phyloP scores from a whole-genome alignment of 2,329 filamentous ascomycete species.

The Aspergillus cejpii region DNA sequence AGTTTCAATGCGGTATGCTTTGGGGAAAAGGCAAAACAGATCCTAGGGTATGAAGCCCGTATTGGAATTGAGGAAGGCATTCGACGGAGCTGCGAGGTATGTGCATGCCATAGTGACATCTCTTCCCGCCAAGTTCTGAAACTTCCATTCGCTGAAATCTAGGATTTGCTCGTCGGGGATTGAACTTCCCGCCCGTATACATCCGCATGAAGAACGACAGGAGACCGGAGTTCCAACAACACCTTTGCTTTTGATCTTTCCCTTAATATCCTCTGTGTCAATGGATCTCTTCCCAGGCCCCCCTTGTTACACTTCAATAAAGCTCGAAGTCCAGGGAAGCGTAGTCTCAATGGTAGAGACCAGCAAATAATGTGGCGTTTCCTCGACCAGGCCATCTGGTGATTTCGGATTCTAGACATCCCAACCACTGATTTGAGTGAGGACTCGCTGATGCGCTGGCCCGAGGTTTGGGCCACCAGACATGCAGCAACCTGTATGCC shows the following conservation, averaged over 20 bases:
- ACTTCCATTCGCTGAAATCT: constrained; percentile 11
- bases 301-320: too few relatives aligned
- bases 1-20: constrained; percentile 48
- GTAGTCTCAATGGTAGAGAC: not conserved
- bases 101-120: constrained; percentile 7
- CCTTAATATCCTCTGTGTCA: not conserved
- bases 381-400: not conserved
- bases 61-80: constrained; percentile 49
- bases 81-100: constrained; percentile 44
- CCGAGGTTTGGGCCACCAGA: constrained; percentile 22
- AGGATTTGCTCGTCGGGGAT: constrained; percentile 31
- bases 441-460: constrained; percentile 12
- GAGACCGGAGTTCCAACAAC: not conserved
- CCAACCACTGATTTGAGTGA: not conserved
- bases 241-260: not conserved
- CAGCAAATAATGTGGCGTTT: not conserved
- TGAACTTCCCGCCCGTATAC: constrained; percentile 12
- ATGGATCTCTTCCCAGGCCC: not conserved
- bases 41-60: constrained; percentile 49
- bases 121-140: not conserved
- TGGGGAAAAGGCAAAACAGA: constrained; percentile 46
- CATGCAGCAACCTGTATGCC: constrained; percentile 25
- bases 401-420: not conserved
- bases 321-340: not conserved
- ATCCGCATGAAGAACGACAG: constrained; percentile 4